Base-by-base conservation (phyloP, 176 grass and related monocot species). In the Triticum timopheevii region DNA sequence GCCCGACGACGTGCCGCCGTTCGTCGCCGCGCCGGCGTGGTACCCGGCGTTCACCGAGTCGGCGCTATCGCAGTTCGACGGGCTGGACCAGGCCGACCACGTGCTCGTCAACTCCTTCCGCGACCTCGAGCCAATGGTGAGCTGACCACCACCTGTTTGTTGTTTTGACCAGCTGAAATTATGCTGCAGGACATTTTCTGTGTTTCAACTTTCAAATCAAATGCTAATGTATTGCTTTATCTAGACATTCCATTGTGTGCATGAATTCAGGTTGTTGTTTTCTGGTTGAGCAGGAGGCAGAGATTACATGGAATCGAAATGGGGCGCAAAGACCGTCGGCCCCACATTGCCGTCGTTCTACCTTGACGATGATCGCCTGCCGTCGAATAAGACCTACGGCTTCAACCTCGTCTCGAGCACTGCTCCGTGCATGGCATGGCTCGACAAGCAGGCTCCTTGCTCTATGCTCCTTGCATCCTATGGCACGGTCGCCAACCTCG, bases 391-490 rank as follows among this genome's bases (percentile, higher is more conserved):
- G 35, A 36, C 35, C 35, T 36, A 36, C 35, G 35, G 35, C 6
- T 36, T 36, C 35, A 36, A 36, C 35, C 35, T 36, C 35, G 35
- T 36, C 35, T 36, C 35, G 6, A 36, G 7, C 36, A 8, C 7
- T 8, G 10, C 40, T 9, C 8, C 65, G 0, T 91, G 80, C 62
- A 17, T 73, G 31, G 20, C 30, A 2, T 91, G 81, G 85, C 68
- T 88, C 5, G 58, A 85, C 7, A 30, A 27, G 22, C 83, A 84
- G 33, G 3, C 19, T 7, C 25, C 80, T 22, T 13, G 31, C 19
- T 91, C 80, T 0, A 81, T 84, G 25, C 42, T 91, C 11, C 82
- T 80, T 0, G 89, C 82, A 1, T 87, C 85, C 12, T 91, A 81
- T 6, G 85, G 89, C 3, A 91, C 85, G 17, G 63, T 91, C 0